Evolutionary conservation across 1,139 yeast species (phyloP).

Genomic region (Sugiyamaella paludigena): DNA sequence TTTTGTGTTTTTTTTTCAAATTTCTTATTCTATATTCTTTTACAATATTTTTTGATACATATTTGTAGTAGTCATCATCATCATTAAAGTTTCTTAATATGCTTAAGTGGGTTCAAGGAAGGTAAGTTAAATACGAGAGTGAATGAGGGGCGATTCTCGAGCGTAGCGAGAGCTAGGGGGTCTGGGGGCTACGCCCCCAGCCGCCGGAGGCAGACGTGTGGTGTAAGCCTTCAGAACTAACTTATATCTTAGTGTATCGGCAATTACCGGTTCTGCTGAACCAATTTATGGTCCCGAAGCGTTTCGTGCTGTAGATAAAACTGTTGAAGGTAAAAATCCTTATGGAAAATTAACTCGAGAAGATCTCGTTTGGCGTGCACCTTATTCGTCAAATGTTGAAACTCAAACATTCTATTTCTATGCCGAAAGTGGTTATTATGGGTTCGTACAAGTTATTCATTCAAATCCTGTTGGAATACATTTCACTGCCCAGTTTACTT

Average conservation of each 20-base stretch:
- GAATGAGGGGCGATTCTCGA: neutral
- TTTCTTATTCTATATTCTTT: too few relatives aligned
- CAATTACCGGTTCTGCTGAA: conserved; percentile 94
- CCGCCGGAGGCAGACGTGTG: conserved; percentile 2
- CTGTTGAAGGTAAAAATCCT: conserved; percentile 56
- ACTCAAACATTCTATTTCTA: conserved; percentile 90
- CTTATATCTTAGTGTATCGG: conserved; percentile 52
- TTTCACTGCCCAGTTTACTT: conserved; percentile 93
- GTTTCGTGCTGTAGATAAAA: conserved; percentile 73
- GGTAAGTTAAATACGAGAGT: conserved; percentile 30
- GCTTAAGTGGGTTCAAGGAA: conserved; percentile 85
- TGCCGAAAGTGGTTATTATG: conserved; percentile 60
- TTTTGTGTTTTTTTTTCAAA: too few relatives aligned
- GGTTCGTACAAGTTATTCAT: conserved; percentile 93
- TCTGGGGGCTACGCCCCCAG: conserved; percentile 8
- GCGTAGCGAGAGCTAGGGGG: conserved; percentile 8
- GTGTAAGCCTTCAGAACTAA: conserved; percentile 1
- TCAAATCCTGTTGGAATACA: conserved; percentile 86
- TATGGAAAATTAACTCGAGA: conserved; percentile 52
- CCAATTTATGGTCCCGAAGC: conserved; percentile 95
- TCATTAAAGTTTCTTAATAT: conserved; percentile 35
- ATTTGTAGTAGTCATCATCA: too few relatives aligned
- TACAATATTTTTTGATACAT: too few relatives aligned
- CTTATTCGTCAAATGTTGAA: conserved; percentile 85
- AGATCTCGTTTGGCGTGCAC: conserved; percentile 75